Conservation (phyloP, 108 stramenopile species). For the Cyclotella atomus region DNA sequence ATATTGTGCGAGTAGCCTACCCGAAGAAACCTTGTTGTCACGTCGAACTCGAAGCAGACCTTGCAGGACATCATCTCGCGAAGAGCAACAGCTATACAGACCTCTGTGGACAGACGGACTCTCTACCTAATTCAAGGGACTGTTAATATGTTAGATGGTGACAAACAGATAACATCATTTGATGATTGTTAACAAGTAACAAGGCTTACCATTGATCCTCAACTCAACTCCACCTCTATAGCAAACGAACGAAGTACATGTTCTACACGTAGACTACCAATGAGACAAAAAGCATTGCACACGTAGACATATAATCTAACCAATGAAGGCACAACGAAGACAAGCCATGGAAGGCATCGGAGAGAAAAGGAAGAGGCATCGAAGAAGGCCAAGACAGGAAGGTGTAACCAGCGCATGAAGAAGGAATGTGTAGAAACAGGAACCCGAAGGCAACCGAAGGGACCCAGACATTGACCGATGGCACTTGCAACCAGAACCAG, state of each 20-base stretch:
- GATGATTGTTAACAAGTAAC: too few relatives aligned
- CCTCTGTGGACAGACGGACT: background rate
- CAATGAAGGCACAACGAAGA: background rate
- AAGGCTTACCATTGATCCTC: background rate
- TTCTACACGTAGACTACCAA: background rate
- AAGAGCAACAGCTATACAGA: background rate
- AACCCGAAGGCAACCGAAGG: too few relatives aligned
- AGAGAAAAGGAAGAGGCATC: background rate
- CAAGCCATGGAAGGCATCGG: background rate
- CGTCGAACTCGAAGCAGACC: background rate
- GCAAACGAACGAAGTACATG: background rate
- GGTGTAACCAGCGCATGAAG: too few relatives aligned
- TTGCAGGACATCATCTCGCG: background rate
- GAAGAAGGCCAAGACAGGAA: too few relatives aligned
- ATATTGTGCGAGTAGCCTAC: background rate
- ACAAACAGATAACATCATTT: too few relatives aligned
- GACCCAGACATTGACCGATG: too few relatives aligned
- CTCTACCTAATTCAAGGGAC: too few relatives aligned
- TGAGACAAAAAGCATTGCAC: background rate
- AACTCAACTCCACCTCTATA: background rate
- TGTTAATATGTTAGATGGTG: too few relatives aligned
- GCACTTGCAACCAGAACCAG: too few relatives aligned
- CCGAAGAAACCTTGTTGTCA: slow-evolving; percentile 1
- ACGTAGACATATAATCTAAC: background rate
- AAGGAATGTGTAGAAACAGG: too few relatives aligned